Conservation (phyloP, 2,329 filamentous ascomycete genomes). For the Aspergillus nomiae region DNA sequence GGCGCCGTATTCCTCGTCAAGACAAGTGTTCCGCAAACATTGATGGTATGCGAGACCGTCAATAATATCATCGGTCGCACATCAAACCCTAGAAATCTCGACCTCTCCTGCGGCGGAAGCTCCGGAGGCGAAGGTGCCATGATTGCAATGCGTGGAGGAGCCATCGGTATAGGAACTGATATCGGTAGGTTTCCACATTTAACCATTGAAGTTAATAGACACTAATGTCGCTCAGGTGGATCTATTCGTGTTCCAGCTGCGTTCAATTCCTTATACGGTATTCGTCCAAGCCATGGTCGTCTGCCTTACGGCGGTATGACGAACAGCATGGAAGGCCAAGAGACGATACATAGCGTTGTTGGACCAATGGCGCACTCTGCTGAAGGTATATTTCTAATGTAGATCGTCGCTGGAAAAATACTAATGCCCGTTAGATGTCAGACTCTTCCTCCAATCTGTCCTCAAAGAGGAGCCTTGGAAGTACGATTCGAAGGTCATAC, state of each 20-base stretch:
- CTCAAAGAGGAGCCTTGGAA: slow-evolving; percentile 9
- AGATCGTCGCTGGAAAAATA: too few species aligned
- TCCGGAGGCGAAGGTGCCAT: slow-evolving; percentile 35
- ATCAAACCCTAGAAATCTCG: slow-evolving; percentile 21
- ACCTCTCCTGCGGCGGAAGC: slow-evolving; percentile 22
- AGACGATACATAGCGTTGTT: not conserved
- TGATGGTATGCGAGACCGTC: slow-evolving; percentile 26
- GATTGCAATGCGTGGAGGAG: slow-evolving; percentile 31
- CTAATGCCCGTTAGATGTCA: not conserved
- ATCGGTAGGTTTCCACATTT: slow-evolving; percentile 19
- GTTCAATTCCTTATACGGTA: not conserved
- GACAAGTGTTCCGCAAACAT: slow-evolving; percentile 28
- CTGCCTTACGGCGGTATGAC: not conserved
- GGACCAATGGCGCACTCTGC: not conserved
- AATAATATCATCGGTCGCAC: slow-evolving; percentile 25
- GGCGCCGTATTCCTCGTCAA: slow-evolving; percentile 29
- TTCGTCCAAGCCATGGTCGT: not conserved
- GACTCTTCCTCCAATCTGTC: slow-evolving; percentile 9
- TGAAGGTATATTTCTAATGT: not conserved
- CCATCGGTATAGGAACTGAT: slow-evolving; percentile 34
- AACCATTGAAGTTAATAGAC: accelerated
- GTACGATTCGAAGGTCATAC: slow-evolving; percentile 13
- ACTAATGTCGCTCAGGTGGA: not conserved
- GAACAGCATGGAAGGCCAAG: not conserved
- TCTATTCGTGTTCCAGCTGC: slow-evolving; percentile 5